phyloP scores from a whole-genome alignment of 176 grass and related monocot species.

The Poa pratensis region DNA sequence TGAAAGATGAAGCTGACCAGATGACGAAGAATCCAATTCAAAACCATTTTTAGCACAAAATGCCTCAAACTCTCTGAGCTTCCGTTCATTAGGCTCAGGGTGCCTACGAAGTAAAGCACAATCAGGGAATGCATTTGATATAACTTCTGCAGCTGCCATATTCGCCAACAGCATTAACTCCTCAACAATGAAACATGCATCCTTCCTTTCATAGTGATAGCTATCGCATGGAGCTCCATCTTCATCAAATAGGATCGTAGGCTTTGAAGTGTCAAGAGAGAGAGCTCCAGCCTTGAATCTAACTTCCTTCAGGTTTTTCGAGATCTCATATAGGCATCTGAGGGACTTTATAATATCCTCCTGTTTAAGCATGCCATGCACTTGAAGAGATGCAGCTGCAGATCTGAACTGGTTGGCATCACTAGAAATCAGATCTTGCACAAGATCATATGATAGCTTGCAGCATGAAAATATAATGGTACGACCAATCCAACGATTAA shows the following conservation, averaged over 20 bases:
- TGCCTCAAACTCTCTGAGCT: slow-evolving; percentile 79
- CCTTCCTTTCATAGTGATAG: slow-evolving; percentile 59
- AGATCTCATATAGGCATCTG: slow-evolving; percentile 63
- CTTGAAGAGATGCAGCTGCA: slow-evolving; percentile 54
- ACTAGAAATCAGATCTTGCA: slow-evolving; percentile 68
- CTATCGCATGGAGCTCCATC: slow-evolving; percentile 76
- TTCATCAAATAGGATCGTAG: slow-evolving; percentile 88
- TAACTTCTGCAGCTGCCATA: slow-evolving; percentile 90
- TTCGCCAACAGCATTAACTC: slow-evolving; percentile 97
- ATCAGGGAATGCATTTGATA: slow-evolving; percentile 85
- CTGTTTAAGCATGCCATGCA: slow-evolving; percentile 67
- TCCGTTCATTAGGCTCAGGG: slow-evolving; percentile 79
- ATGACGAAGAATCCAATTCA: slow-evolving; percentile 83
- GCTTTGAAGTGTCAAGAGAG: slow-evolving; percentile 74
- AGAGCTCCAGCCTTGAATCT: slow-evolving; percentile 89
- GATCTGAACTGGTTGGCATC: slow-evolving; percentile 45
- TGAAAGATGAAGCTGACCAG: slow-evolving; percentile 88
- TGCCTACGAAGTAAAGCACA: slow-evolving; percentile 92
- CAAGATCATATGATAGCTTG: slow-evolving; percentile 85
- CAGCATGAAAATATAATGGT: slow-evolving; percentile 86
- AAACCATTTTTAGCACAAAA: slow-evolving; percentile 92
- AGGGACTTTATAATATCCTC: slow-evolving; percentile 75
- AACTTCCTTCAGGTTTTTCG: slow-evolving; percentile 79
- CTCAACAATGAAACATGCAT: slow-evolving; percentile 84
- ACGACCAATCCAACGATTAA: slow-evolving; percentile 83